Percentiles rank a stretch among this genome's conserved stretches.
These are phyloP conservation scores for Fusarium nanum DNA, from an alignment of 2,329 filamentous ascomycete genomes.

Conservation along the genomic window DNA sequence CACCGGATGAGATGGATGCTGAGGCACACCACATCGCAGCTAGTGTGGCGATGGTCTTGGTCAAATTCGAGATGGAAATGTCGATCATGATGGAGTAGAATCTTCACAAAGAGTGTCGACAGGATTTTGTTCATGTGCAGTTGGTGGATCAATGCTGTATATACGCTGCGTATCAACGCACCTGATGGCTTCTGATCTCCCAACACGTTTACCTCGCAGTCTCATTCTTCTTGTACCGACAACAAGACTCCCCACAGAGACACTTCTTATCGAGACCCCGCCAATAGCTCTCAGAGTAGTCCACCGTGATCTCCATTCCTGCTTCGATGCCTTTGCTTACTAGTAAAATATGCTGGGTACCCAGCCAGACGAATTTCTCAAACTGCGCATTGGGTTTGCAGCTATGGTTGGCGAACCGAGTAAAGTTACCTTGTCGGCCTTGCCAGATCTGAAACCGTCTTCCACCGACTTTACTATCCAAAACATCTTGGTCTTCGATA, in stretches of 20 bases:
- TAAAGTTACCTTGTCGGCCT: not conserved
- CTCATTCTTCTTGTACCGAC: not conserved
- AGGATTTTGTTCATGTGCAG: not conserved
- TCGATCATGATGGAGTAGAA: not conserved
- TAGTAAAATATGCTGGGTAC: not conserved
- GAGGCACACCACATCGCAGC: not conserved
- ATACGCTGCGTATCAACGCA: not conserved
- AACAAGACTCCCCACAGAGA: conserved; percentile 1
- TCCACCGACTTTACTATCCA: not conserved
- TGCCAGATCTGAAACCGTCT: not conserved
- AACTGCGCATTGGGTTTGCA: conserved; percentile 5
- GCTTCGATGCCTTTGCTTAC: conserved; percentile 1
- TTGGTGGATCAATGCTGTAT: not conserved
- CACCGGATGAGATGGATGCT: not conserved
- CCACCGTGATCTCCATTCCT: conserved; percentile 3
- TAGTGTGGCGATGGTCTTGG: not conserved
- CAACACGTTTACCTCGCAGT: not conserved
- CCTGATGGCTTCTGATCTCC: not conserved
- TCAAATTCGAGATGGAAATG: not conserved
- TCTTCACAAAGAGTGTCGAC: not conserved
- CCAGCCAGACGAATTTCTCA: not conserved
- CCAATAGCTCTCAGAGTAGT: conserved; percentile 3
- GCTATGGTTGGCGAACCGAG: not conserved
- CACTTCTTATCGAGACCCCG: not conserved
- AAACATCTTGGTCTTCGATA: not conserved